These are phyloP conservation scores for Boletus speciosus DNA, from an alignment of 768 basidiomycete species.

Conservation along the genomic window DNA sequence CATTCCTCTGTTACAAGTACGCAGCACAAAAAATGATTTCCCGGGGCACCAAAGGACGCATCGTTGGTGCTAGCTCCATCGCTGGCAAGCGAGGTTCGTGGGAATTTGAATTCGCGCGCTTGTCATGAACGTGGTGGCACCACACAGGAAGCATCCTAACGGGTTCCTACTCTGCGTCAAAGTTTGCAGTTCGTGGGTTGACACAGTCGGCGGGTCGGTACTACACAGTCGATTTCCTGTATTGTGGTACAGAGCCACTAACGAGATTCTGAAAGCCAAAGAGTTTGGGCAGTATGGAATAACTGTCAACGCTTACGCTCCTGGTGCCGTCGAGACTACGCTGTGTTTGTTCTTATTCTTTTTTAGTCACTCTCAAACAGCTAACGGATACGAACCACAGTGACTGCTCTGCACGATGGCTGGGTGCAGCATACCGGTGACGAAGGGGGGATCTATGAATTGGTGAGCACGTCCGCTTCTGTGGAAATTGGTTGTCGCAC, in stretches of 20 bases:
- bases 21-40: not conserved
- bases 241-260: not conserved
- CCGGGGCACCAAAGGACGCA: not conserved
- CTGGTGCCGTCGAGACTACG: not conserved
- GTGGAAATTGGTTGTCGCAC: not conserved
- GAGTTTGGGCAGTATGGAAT: not conserved
- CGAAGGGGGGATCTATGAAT: not conserved
- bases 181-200: not conserved
- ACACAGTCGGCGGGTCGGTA: not conserved
- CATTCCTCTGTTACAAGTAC: not conserved
- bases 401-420: not conserved
- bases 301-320: not conserved
- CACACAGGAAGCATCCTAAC: not conserved
- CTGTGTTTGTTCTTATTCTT: not conserved
- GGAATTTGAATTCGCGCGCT: not conserved
- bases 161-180: not conserved
- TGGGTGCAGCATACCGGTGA: not conserved
- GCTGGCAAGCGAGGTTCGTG: not conserved
- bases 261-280: not conserved
- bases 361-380: not conserved
- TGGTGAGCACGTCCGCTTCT: not conserved
- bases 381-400: not conserved
- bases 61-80: not conserved
- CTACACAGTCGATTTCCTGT: not conserved
- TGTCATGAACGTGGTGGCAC: not conserved